phyloP scores from a whole-genome alignment of 2,329 filamentous ascomycete genomes.

The Tolypocladium endophyticum region DNA sequence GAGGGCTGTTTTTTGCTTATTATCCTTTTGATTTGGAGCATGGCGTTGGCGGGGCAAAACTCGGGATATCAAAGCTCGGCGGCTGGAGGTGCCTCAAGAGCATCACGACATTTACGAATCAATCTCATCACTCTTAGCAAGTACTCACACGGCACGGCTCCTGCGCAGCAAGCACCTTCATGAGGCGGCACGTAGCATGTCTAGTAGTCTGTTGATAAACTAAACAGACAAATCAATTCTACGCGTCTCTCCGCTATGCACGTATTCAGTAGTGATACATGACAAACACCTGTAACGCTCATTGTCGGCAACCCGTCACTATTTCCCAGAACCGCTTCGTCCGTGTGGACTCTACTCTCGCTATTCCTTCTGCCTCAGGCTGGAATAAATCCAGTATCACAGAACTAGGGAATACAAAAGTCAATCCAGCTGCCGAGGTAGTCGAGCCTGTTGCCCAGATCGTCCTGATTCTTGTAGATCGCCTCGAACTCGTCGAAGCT shows the following conservation, averaged over 20 bases:
- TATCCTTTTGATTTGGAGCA: background rate
- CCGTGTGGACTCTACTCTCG: background rate
- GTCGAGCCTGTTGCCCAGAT: conserved; percentile 53
- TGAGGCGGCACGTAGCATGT: background rate
- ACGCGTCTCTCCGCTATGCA: background rate
- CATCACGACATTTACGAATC: background rate
- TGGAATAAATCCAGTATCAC: background rate
- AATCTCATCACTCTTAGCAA: background rate
- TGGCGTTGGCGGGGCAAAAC: conserved; percentile 2
- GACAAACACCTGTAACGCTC: background rate
- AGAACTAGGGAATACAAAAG: conserved; percentile 51
- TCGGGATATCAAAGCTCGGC: background rate
- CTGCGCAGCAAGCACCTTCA: background rate
- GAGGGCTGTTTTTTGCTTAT: too few relatives aligned
- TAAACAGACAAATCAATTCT: background rate
- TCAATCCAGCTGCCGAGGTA: conserved; percentile 91
- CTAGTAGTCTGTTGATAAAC: background rate
- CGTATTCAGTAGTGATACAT: background rate
- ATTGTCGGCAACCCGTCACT: background rate
- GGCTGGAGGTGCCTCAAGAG: background rate
- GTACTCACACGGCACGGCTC: background rate
- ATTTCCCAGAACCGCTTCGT: too few relatives aligned
- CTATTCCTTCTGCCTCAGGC: background rate
- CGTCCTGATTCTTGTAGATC: conserved; percentile 59
- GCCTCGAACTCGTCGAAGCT: conserved; percentile 70